Conservation (phyloP, 306 rosid species). For the Myrica gale region DNA sequence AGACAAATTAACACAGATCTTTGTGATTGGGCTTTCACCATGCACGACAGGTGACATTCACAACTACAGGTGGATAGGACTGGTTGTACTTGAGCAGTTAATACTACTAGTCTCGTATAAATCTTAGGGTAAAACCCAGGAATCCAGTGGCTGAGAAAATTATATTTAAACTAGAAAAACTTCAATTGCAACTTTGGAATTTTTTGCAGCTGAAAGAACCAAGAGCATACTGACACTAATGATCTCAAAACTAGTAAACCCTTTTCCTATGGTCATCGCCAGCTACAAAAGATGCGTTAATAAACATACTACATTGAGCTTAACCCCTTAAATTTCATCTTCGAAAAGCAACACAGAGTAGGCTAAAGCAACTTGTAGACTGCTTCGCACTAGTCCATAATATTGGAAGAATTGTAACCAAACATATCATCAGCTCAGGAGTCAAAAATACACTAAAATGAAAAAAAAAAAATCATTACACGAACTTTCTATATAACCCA, state of each 20-base stretch:
- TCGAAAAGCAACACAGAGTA: constrained; percentile 15
- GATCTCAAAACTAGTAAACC: neutral
- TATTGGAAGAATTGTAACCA: constrained; percentile 28
- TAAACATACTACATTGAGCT: neutral
- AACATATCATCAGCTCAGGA: constrained; percentile 32
- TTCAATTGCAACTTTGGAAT: neutral
- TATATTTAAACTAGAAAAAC: neutral
- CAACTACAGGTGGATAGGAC: too few relatives aligned
- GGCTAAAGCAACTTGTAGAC: neutral
- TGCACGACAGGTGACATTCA: too few relatives aligned
- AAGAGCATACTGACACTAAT: neutral
- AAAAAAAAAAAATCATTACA: constrained; percentile 27
- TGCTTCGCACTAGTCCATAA: constrained; percentile 40
- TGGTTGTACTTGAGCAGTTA: too few relatives aligned
- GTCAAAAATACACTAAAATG: constrained; percentile 8
- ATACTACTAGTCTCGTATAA: too few relatives aligned
- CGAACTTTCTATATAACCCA: constrained; percentile 52
- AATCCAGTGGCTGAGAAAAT: neutral
- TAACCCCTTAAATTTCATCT: constrained; percentile 14
- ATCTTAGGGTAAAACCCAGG: neutral
- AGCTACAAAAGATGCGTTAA: neutral
- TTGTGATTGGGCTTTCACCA: too few relatives aligned
- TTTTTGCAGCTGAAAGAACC: neutral
- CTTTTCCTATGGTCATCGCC: neutral
- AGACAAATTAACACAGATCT: too few relatives aligned